phyloP scores from a whole-genome alignment of 257 asterid species.

The Solanum appendiculatum region DNA sequence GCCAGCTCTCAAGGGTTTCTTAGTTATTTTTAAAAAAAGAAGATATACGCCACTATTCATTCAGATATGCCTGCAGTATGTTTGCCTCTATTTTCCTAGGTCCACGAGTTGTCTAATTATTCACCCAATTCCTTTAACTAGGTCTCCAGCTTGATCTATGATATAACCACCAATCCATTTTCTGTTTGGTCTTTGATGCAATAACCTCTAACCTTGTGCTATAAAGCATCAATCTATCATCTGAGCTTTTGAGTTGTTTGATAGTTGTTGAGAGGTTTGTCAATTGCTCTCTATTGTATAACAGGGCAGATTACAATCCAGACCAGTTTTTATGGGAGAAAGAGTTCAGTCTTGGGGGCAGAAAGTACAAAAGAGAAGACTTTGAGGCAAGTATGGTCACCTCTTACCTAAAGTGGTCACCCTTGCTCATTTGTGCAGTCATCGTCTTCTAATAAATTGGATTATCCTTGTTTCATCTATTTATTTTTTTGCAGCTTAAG shows the following conservation, averaged over 20 bases:
- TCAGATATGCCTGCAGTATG: neutral
- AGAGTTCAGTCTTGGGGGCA: constrained; percentile 74
- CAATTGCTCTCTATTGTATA: constrained; percentile 6
- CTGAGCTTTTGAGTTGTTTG: neutral
- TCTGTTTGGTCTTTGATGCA: neutral
- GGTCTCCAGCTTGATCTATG: neutral
- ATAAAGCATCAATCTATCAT: neutral
- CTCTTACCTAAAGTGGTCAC: constrained; percentile 24
- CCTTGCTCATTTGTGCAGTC: neutral
- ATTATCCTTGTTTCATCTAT: neutral
- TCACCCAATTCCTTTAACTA: neutral
- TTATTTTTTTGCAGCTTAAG: constrained; percentile 57
- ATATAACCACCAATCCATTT: neutral
- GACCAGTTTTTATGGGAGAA: constrained; percentile 87
- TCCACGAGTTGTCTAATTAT: neutral
- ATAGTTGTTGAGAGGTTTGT: neutral
- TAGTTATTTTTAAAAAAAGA: neutral
- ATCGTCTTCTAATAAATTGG: neutral
- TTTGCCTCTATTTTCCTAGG: neutral
- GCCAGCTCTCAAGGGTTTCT: neutral
- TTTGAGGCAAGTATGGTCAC: constrained; percentile 98
- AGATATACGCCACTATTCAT: neutral
- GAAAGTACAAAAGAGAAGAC: constrained; percentile 78
- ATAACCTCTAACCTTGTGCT: neutral
- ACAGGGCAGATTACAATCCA: constrained; percentile 95